Base-by-base conservation (phyloP, 176 grass and related monocot species). In the Oryza officinalis region DNA sequence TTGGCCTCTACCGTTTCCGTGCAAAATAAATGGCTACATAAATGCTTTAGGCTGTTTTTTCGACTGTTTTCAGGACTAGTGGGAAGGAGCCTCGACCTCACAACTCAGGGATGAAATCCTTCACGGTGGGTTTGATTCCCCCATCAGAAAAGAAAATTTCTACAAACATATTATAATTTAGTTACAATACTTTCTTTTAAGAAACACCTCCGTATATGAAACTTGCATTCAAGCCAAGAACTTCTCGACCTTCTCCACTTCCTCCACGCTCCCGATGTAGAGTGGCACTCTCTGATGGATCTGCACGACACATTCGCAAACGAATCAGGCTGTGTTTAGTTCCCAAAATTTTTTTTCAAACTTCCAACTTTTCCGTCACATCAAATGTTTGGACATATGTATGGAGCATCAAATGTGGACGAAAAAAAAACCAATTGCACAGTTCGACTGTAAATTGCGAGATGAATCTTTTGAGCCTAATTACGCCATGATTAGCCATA, bases 281-380 rank as follows among this genome's bases (percentile, higher is more conserved):
- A 99, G 83, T 3, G 96, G 96, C 83, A 96, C 96, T 84, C 96
- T 90, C 80, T 99, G 96, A 65, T 99, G 96, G 38, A 99, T 75
- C 96, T 99, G 87, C 83, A 76, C 65, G 65, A 22, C 11, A 5
- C 9, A 66, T 27, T 8, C 31, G 63, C 27, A 63, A 63, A 32
- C 15, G 4, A 54, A 22, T 46, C 26, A n/a, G n/a, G n/a, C n/a
- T n/a, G n/a, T n/a, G n/a, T n/a, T n/a, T n/a, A n/a, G n/a, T n/a
- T n/a, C n/a, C n/a, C n/a, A n/a, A n/a, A n/a, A n/a, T n/a, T n/a
- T n/a, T n/a, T n/a, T n/a, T n/a, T n/a, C n/a, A n/a, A n/a, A n/a
- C n/a, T n/a, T n/a, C n/a, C n/a, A n/a, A n/a, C n/a, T n/a, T n/a
- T n/a, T n/a, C n/a, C n/a, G n/a, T n/a, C n/a, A n/a, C n/a, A n/a